phyloP scores from a whole-genome alignment of 2,329 filamentous ascomycete genomes.

The Fusarium fracticaudum region DNA sequence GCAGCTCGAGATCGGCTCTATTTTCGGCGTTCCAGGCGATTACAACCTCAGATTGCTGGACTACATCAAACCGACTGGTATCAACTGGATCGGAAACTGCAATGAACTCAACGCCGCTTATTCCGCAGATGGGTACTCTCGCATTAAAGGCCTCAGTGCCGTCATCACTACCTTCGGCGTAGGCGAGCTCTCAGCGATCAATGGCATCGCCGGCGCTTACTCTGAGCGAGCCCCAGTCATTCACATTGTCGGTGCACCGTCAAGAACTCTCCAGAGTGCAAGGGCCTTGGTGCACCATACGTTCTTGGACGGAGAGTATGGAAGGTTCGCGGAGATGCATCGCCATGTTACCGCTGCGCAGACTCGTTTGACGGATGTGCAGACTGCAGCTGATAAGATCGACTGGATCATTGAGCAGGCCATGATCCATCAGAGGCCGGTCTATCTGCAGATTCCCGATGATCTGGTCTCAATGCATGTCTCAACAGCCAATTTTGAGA shows the following conservation, averaged over 20 bases:
- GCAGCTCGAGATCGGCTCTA: constrained; percentile 4
- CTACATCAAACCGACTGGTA: constrained; percentile 1
- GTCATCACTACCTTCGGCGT: constrained; percentile 14
- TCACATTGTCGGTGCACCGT: constrained; percentile 5
- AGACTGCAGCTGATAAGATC: background rate
- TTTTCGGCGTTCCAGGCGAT: constrained; percentile 15
- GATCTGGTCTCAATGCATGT: constrained; percentile 5
- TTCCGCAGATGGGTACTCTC: constrained; percentile 9
- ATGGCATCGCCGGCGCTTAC: constrained; percentile 4
- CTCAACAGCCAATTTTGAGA: background rate
- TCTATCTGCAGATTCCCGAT: constrained; percentile 12
- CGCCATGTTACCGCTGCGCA: constrained; percentile 14
- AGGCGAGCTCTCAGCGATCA: constrained; percentile 12
- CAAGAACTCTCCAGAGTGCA: background rate
- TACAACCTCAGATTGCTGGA: constrained; percentile 19
- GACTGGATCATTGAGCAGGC: constrained; percentile 19
- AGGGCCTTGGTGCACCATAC: background rate
- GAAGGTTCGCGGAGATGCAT: constrained; percentile 9
- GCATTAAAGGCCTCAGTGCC: background rate
- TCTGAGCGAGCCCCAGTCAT: constrained; percentile 6
- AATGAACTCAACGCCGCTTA: constrained; percentile 13
- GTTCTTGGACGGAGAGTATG: constrained; percentile 9
- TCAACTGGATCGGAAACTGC: constrained; percentile 16
- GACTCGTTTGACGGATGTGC: background rate
- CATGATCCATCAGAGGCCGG: background rate